phyloP scores from a whole-genome alignment of 805 yeast species.

The Maudiozyma bulderi region DNA sequence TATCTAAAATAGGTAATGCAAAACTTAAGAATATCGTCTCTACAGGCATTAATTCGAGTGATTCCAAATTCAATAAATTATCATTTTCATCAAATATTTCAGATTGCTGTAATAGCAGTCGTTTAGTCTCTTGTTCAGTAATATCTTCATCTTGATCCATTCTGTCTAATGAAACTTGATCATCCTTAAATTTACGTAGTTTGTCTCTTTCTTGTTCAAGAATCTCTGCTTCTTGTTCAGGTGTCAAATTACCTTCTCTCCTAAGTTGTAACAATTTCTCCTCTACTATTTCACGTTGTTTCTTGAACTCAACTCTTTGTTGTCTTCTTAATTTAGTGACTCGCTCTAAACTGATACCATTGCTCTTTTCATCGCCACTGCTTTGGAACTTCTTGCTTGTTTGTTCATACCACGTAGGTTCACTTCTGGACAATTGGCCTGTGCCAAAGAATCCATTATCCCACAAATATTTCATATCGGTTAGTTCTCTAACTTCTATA shows the following conservation, averaged over 20 bases:
- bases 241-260: constrained; percentile 25
- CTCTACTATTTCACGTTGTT: constrained; percentile 54
- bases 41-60: constrained; percentile 59
- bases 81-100: constrained; percentile 27
- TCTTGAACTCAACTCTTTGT: constrained; percentile 65
- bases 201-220: constrained; percentile 27
- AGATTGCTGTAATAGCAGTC: neutral
- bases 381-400: constrained; percentile 41
- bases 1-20: constrained; percentile 42
- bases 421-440: constrained; percentile 80
- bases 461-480: constrained; percentile 60
- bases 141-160: neutral
- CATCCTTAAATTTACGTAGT: constrained; percentile 26
- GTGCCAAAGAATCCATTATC: constrained; percentile 86
- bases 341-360: constrained; percentile 51
- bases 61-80: constrained; percentile 18
- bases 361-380: constrained; percentile 25
- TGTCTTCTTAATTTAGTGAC: constrained; percentile 62
- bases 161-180: constrained; percentile 11
- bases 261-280: constrained; percentile 34
- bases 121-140: constrained; percentile 30
- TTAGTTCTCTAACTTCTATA: constrained; percentile 30
- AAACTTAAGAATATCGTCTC: constrained; percentile 65
- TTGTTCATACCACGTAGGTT: constrained; percentile 82
- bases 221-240: constrained; percentile 22